phyloP scores from a whole-genome alignment of 495 filamentous ascomycete species.

The Durotheca rogersii region DNA sequence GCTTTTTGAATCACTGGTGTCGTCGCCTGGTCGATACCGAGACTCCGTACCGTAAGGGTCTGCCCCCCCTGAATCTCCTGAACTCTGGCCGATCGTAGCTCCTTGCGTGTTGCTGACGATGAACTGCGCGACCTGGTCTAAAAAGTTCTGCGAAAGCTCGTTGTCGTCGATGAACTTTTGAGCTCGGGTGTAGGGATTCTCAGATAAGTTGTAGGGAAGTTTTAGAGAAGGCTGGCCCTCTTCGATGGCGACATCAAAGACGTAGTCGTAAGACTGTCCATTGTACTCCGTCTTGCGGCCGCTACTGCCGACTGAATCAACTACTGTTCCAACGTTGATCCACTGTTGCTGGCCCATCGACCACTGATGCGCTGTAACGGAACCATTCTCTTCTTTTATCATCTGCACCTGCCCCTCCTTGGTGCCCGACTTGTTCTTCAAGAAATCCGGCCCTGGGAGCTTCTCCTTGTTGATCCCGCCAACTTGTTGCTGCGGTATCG shows the following conservation, averaged over 20 bases:
- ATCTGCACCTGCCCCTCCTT: constrained; percentile 95
- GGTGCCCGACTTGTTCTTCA: constrained; percentile 73
- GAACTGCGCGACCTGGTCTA: constrained; percentile 93
- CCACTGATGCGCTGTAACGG: constrained; percentile 80
- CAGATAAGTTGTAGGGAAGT: constrained; percentile 85
- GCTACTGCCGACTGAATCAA: constrained; percentile 82
- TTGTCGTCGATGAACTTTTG: constrained; percentile 90
- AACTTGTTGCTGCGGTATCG: constrained; percentile 82
- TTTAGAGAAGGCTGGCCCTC: constrained; percentile 94
- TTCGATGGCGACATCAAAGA: constrained; percentile 97
- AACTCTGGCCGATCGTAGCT: constrained; percentile 63
- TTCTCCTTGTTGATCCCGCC: constrained; percentile 82
- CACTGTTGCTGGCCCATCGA: constrained; percentile 62
- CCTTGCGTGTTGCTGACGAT: constrained; percentile 88
- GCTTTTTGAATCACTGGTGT: constrained; percentile 45
- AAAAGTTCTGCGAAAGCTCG: constrained; percentile 82
- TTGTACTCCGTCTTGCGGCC: constrained; percentile 68
- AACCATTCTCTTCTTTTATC: constrained; percentile 77
- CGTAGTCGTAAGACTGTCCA: constrained; percentile 93
- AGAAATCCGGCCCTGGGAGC: constrained; percentile 80
- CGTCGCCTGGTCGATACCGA: constrained; percentile 69
- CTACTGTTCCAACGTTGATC: constrained; percentile 89
- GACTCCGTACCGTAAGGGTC: constrained; percentile 80
- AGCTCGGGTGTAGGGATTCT: constrained; percentile 92
- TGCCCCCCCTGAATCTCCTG: constrained; percentile 47